Percentiles rank a stretch among this genome's conserved stretches.
Conservation (phyloP, 176 grass and related monocot genomes). For the Olyra latifolia region DNA sequence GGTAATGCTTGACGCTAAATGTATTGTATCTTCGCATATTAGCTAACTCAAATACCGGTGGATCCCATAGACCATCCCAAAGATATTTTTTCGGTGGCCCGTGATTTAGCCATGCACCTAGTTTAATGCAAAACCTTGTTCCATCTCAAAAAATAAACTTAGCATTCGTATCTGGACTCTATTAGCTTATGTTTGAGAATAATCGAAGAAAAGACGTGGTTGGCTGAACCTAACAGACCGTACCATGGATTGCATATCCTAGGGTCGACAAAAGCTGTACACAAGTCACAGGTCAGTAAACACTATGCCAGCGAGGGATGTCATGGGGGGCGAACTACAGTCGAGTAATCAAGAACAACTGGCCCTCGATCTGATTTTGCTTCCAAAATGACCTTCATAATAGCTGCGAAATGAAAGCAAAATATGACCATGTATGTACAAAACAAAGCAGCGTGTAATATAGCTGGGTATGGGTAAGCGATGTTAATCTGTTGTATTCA, state of each 20-base stretch:
- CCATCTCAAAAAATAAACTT: too few species aligned
- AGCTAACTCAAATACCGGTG: too few species aligned
- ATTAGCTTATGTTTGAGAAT: too few species aligned
- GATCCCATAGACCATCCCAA: too few species aligned
- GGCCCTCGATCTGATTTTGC: neutral
- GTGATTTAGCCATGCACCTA: too few species aligned
- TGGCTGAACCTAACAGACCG: neutral
- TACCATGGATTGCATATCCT: neutral
- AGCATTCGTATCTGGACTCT: too few species aligned
- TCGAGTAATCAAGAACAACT: neutral
- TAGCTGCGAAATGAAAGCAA: neutral
- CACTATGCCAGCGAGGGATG: neutral
- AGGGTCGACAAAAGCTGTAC: conserved; percentile 23
- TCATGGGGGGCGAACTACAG: neutral
- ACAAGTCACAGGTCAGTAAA: neutral
- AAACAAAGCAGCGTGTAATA: neutral
- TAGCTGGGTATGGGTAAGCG: neutral
- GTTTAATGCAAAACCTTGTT: too few species aligned
- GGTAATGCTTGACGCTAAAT: too few species aligned
- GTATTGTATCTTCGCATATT: too few species aligned
- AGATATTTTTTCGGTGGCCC: too few species aligned
- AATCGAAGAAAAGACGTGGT: neutral
- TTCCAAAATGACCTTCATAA: neutral
- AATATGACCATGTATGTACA: neutral
- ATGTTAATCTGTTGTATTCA: neutral